Base-by-base conservation (phyloP, 2,329 filamentous ascomycete species). In the Cercospora sp. region DNA sequence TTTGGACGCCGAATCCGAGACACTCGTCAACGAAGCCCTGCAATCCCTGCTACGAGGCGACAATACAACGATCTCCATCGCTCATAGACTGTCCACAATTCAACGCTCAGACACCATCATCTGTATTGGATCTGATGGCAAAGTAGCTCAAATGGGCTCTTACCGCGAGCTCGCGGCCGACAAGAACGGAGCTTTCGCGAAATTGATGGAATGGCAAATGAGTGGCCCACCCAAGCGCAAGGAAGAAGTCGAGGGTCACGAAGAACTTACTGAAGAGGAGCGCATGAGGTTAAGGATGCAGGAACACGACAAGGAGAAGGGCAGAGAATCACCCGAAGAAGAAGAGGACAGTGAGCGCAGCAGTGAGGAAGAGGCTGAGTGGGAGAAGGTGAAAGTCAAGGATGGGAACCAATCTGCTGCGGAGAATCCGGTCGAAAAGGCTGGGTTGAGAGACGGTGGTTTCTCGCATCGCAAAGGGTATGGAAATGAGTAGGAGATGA, bases 161-260 rank as follows among this genome's bases (percentile, higher is more conserved):
- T 99, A 96, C 78, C 82, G 85, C 26, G 87, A 93, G 71, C 86
- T 99, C 23, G 91, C 90, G 63, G 84, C 86, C 5, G 88, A 92
- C 68, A 86, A 87, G 16, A 83, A 90, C 9, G 96, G 94, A 63
- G 93, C 94, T 1, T 99, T 99, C 77, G 94, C 90, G 74, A 95
- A 91, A 81, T 84, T 99, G 63, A 99, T 99, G 95, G 94, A 98
- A 80, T 98, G 94, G 94, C 95, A 99, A 81, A 91, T 98, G 88
- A 95, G 87, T 74, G 91, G 91, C 8, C 93, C 96, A 36, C 63
- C 31, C 20, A 64, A 39, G 26, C 68, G 39, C 18, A 70, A 71
- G 31, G 58, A 51, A 60, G 60, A 64, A 66, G 53, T 55, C 57
- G 67, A 68, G 73, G 60, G 71, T 67, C 62, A 71, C 57, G 61